These are phyloP conservation scores for Dorcoceras hygrometricum DNA, from an alignment of 257 asterid species.

Conservation along the genomic window DNA sequence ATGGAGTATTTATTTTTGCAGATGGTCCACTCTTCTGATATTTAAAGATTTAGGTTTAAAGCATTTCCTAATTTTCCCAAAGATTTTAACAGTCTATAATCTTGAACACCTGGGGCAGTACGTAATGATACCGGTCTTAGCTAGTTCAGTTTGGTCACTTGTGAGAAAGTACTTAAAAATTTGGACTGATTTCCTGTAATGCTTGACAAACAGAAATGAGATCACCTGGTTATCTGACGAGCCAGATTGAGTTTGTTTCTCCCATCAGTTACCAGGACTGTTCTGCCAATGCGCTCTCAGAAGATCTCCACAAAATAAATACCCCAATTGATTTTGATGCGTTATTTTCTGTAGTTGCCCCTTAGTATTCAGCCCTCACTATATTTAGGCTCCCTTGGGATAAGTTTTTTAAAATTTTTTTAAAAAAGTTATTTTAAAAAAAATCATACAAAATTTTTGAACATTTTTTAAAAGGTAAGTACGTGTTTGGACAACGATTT, in stretches of 20 bases:
- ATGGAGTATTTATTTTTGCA: background rate
- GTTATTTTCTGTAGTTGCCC: background rate
- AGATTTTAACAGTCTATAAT: background rate
- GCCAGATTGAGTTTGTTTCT: no score
- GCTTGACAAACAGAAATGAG: background rate
- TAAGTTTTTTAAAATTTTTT: no score
- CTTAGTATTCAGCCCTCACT: background rate
- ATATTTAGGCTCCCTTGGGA: no score
- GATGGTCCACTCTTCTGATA: conserved; percentile 1
- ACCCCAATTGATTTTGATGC: background rate
- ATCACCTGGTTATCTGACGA: background rate
- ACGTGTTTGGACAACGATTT: no score
- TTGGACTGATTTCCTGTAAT: background rate
- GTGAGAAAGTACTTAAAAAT: conserved; percentile 1
- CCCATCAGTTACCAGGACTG: background rate
- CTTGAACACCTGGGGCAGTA: background rate
- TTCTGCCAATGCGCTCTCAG: background rate
- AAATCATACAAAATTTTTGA: no score
- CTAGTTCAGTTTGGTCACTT: background rate
- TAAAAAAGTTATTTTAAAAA: no score
- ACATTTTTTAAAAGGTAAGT: no score
- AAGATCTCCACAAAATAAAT: background rate
- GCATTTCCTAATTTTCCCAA: background rate
- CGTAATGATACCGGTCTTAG: background rate
- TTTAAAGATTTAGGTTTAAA: background rate